phyloP scores from a whole-genome alignment of 2,329 filamentous ascomycete genomes.

The Fusarium pseudograminearum region DNA sequence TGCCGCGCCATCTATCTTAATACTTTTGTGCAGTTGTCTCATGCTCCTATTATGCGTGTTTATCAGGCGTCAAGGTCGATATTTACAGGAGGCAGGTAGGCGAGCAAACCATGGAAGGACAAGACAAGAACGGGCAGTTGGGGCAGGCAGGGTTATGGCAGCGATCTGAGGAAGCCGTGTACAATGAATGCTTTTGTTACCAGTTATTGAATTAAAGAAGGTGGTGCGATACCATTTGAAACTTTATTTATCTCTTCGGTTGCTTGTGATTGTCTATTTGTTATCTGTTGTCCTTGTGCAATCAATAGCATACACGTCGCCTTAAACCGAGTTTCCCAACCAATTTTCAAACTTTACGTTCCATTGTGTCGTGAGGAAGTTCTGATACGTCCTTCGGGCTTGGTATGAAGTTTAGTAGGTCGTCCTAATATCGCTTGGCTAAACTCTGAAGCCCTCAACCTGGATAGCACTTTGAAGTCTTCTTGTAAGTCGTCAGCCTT shows the following conservation, averaged over 20 bases:
- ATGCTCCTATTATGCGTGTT: conserved; percentile 49
- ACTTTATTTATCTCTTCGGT: background rate
- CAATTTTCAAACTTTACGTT: background rate
- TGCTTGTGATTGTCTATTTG: background rate
- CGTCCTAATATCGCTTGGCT: background rate
- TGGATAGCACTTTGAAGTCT: background rate
- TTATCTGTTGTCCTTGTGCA: background rate
- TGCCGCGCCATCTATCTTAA: conserved; percentile 45
- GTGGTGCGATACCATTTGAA: conserved; percentile 35
- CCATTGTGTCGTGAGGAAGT: background rate
- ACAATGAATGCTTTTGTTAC: conserved; percentile 20
- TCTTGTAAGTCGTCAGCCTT: background rate
- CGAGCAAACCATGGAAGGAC: conserved; percentile 40
- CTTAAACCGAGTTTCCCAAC: background rate
- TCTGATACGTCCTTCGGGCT: background rate
- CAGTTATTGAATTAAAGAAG: conserved; percentile 38
- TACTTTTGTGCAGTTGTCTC: conserved; percentile 46
- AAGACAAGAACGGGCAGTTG: conserved; percentile 40
- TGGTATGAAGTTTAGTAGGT: background rate
- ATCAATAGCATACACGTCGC: background rate
- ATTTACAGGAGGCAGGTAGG: conserved; percentile 45
- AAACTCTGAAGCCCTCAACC: background rate
- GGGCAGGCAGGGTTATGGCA: conserved; percentile 41
- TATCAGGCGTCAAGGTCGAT: conserved; percentile 48
- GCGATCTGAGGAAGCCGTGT: conserved; percentile 41